phyloP scores from a whole-genome alignment of 352 stramenopile genomes.

The Pythium rishiriense region DNA sequence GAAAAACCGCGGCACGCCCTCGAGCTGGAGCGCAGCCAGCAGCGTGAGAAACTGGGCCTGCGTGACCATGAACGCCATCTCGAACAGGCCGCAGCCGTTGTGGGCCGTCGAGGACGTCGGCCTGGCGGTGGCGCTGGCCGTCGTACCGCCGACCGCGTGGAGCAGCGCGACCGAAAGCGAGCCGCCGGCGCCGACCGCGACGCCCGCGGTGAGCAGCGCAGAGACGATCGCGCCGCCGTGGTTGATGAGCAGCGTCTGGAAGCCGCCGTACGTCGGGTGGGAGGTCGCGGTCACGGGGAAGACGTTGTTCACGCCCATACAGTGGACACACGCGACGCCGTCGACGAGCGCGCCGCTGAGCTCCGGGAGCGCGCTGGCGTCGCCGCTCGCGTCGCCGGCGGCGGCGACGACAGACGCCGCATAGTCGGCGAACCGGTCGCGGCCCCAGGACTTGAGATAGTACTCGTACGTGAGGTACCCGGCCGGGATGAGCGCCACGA shows the following conservation, averaged over 20 bases:
- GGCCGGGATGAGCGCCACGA: conserved; percentile 37
- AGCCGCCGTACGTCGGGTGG: conserved; percentile 34
- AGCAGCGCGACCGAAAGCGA: conserved; percentile 29
- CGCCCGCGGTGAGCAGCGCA: conserved; percentile 30
- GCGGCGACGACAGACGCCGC: neutral
- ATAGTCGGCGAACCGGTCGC: conserved; percentile 29
- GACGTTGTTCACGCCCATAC: conserved; percentile 44
- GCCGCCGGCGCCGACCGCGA: conserved; percentile 32
- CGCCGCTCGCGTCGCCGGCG: conserved; percentile 14
- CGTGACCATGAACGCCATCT: conserved; percentile 36
- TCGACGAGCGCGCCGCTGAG: conserved; percentile 22
- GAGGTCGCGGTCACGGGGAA: conserved; percentile 40
- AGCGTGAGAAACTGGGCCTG: conserved; percentile 59
- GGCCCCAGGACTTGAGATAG: conserved; percentile 49
- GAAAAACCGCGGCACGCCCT: conserved; percentile 47
- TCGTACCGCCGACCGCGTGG: conserved; percentile 7
- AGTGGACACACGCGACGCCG: conserved; percentile 39
- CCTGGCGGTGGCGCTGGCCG: conserved; percentile 1
- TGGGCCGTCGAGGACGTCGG: conserved; percentile 24
- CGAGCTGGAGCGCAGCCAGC: conserved; percentile 40
- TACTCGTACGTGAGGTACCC: conserved; percentile 46
- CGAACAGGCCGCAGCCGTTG: conserved; percentile 35
- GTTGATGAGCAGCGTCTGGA: conserved; percentile 49
- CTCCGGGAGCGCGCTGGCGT: conserved; percentile 10
- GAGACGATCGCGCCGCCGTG: conserved; percentile 35